These are phyloP conservation scores for Heliosperma pusillum DNA, from an alignment of 148 eudicot species.

Conservation along the genomic window DNA sequence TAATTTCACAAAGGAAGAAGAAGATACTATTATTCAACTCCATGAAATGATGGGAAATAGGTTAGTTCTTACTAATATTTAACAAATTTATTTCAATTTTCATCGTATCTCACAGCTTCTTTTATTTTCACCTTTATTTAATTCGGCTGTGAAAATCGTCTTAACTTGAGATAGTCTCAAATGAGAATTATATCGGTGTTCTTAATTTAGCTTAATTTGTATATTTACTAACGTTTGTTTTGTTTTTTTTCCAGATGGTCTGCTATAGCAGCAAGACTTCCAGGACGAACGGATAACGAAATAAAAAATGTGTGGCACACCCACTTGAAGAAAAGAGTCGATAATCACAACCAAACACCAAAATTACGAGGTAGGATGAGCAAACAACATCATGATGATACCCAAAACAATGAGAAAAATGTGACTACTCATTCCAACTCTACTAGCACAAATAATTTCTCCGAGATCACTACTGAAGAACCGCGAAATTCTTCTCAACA, in stretches of 20 bases:
- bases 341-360: slow-evolving; percentile 28
- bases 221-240: not conserved
- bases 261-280: slow-evolving; percentile 65
- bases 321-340: slow-evolving; percentile 60
- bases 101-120: too few species aligned
- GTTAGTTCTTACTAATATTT: slow-evolving; percentile 21
- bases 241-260: slow-evolving; percentile 51
- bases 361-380: slow-evolving; percentile 11
- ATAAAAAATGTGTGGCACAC: slow-evolving; percentile 88
- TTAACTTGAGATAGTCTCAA: too few species aligned
- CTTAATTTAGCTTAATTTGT: too few species aligned
- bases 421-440: not conserved
- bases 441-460: not conserved
- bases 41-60: slow-evolving; percentile 75
- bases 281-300: slow-evolving; percentile 80
- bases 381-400: not conserved
- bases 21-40: slow-evolving; percentile 55
- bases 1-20: slow-evolving; percentile 62
- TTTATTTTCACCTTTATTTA: too few species aligned
- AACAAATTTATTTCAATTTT: too few species aligned
- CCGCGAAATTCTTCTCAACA: slow-evolving; percentile 27
- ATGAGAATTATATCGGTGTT: too few species aligned
- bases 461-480: not conserved
- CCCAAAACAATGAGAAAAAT: not conserved
- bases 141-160: too few species aligned